A percentile compares a stretch with the other conserved stretches of the same genome.
These are phyloP conservation scores for Pseudocercospora crystallina DNA, from an alignment of 2,329 filamentous ascomycete genomes.

Conservation along the genomic window DNA sequence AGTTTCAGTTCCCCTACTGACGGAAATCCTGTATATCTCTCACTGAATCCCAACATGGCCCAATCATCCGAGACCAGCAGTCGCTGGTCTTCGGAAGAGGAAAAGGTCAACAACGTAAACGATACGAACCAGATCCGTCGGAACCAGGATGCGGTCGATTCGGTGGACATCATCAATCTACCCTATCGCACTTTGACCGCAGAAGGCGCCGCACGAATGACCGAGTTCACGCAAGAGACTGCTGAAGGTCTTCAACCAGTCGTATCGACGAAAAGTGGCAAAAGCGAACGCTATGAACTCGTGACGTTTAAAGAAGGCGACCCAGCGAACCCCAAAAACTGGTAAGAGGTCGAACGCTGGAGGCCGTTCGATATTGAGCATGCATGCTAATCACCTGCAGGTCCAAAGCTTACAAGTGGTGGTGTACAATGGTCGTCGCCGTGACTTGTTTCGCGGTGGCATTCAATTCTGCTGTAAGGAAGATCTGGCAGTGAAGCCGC, in stretches of 20 bases:
- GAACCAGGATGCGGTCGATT: background rate
- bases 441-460: constrained; percentile 49
- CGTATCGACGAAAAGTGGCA: constrained; percentile 27
- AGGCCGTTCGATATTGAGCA: too few relatives aligned
- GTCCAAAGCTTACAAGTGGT: constrained; percentile 32
- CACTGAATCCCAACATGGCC: background rate
- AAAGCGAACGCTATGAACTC: constrained; percentile 54
- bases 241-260: constrained; percentile 26
- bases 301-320: constrained; percentile 67
- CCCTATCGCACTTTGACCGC: constrained; percentile 25
- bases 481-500: too few relatives aligned
- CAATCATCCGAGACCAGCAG: constrained; percentile 4
- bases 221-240: constrained; percentile 30
- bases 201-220: constrained; percentile 24
- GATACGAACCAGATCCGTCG: constrained; percentile 3
- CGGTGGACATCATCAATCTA: constrained; percentile 23
- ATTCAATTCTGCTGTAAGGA: constrained; percentile 56
- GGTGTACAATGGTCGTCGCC: constrained; percentile 75
- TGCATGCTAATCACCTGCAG: too few relatives aligned
- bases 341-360: constrained; percentile 2
- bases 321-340: constrained; percentile 35
- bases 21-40: too few relatives aligned
- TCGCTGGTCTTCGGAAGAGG: background rate
- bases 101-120: background rate
- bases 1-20: too few relatives aligned